A percentile compares a stretch with the other conserved stretches of the same genome.
phyloP scores from a whole-genome alignment of 768 basidiomycete genomes.

The Boletus rex-veris region DNA sequence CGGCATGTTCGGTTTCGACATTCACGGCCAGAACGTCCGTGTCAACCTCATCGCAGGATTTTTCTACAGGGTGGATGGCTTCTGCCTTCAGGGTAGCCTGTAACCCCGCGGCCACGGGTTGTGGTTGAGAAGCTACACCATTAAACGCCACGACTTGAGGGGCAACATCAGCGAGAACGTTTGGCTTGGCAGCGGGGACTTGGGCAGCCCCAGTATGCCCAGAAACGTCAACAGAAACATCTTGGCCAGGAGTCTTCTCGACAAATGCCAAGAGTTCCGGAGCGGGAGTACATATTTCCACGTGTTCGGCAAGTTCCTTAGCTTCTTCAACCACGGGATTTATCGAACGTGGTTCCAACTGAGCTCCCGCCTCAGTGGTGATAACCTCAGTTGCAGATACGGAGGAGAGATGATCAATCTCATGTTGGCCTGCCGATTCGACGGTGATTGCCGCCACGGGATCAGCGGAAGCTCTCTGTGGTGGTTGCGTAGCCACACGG shows the following conservation, averaged over 20 bases:
- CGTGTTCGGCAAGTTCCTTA: constrained; percentile 5
- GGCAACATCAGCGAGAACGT: neutral
- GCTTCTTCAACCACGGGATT: constrained; percentile 6
- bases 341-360: neutral
- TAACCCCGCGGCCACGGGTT: constrained; percentile 5
- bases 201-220: neutral
- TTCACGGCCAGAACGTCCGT: neutral
- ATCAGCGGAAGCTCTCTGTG: constrained; percentile 4
- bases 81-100: neutral
- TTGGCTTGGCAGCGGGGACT: neutral
- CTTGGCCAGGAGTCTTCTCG: constrained; percentile 16
- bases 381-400: neutral
- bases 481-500: constrained; percentile 1
- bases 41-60: neutral
- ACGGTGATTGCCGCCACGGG: constrained; percentile 4
- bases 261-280: constrained; percentile 10
- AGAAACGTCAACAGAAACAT: neutral
- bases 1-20: constrained; percentile 1
- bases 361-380: constrained; percentile 13
- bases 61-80: neutral
- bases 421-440: neutral
- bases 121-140: neutral
- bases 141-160: neutral
- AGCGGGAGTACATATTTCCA: constrained; percentile 13
- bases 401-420: constrained; percentile 3